These are phyloP conservation scores for Populus tomentosa DNA, from an alignment of 441 rosid genomes.

Conservation along the genomic window DNA sequence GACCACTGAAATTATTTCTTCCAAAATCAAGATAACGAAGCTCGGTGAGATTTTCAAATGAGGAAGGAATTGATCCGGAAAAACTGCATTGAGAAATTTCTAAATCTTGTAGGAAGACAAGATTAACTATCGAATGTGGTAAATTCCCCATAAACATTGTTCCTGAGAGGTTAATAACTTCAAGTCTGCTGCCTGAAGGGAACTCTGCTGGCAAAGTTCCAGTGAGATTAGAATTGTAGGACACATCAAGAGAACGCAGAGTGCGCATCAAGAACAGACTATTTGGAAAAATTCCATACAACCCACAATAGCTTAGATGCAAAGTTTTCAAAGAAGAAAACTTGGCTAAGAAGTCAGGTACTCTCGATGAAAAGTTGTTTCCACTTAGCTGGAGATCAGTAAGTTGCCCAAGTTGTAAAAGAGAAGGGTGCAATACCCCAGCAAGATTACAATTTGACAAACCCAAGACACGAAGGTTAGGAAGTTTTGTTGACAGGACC, in stretches of 20 bases:
- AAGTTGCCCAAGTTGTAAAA: neutral
- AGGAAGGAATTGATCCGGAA: conserved; percentile 3
- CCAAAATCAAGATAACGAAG: neutral
- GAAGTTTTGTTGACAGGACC: neutral
- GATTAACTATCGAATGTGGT: no score
- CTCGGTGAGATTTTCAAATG: neutral
- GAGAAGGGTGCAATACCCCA: neutral
- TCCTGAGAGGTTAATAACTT: no score
- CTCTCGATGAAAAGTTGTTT: neutral
- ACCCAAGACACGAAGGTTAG: neutral
- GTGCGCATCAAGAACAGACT: neutral
- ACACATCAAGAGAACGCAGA: no score
- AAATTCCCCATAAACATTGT: no score
- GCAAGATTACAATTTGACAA: neutral
- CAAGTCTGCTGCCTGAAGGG: no score
- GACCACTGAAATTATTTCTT: neutral
- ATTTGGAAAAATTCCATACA: neutral
- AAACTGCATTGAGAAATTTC: neutral
- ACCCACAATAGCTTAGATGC: neutral
- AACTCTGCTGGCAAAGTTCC: no score
- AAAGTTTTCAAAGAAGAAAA: neutral
- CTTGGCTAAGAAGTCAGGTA: neutral
- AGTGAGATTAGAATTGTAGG: no score
- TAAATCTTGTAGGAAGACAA: no score
- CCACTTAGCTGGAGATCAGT: neutral